Evolutionary conservation across 208 protist species (phyloP).

Genomic region (Trichomonas tenax): DNA sequence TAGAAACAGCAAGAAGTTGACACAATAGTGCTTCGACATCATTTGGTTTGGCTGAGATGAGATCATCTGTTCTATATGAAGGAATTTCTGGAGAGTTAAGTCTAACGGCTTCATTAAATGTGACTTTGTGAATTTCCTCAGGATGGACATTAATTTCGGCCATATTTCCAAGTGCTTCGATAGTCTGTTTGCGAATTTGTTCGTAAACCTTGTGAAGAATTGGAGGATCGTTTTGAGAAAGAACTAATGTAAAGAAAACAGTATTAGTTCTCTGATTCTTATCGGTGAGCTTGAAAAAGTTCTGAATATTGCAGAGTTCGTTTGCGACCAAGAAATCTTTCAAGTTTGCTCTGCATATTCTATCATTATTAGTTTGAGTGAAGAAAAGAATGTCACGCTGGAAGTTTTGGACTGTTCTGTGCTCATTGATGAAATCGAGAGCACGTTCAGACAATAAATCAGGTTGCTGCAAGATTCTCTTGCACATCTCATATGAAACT

Average conservation of each 20-base stretch:
- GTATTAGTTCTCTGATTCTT: neutral
- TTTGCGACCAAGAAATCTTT: neutral
- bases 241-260: neutral
- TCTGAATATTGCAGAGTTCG: neutral
- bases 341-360: neutral
- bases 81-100: neutral
- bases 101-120: neutral
- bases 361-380: neutral
- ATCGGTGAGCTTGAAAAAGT: neutral
- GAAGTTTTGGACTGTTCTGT: neutral
- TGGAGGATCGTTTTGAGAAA: neutral
- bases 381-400: neutral
- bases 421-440: neutral
- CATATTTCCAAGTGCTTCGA: neutral
- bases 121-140: neutral
- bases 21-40: neutral
- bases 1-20: neutral
- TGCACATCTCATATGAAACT: neutral
- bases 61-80: neutral
- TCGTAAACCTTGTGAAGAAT: neutral
- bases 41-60: neutral
- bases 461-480: neutral
- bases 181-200: neutral
- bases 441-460: neutral
- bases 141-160: neutral